Evolutionary conservation across 257 asterid genomes (phyloP), one percentile per base, ranked within the genome.

Genomic region (Solanum rostratum): DNA sequence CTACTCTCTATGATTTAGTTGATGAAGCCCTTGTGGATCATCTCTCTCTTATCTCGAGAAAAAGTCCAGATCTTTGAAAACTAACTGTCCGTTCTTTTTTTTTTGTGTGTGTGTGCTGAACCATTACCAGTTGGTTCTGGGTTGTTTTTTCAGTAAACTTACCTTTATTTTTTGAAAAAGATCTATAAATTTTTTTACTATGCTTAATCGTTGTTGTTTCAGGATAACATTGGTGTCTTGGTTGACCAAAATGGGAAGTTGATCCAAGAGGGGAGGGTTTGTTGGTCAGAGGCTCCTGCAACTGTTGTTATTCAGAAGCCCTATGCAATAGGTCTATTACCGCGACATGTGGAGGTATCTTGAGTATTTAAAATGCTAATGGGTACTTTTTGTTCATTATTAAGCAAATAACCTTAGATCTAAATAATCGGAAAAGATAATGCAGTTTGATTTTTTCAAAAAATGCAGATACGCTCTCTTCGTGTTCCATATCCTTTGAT

Each of bases 211-310:
- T 57, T 86, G 76, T 68, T 69, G 84, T 65, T 86, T 85, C 91
- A 97, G 99, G 99, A 97, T 86, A 97, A 97, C 85, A 95, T 97
- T 85, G 99, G 99, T 82, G 97, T 97, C 82, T 90, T 97, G 90
- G 99, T 97, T 83, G 99, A 97, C 89, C 98, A 97, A 93, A 97
- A 95, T 76, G 99, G 99, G 5, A 97, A 97, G 92, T 98, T 95
- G 89, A 95, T 93, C 62, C 99, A 93, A 88, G 99, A 93, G 82
- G 99, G 98, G 84, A 92, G 97, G 91, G 89, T 97, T 86, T 94
- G 97, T 92, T 97, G 99, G 99, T 97, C 99, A 10, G 99, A 97
- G 88, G 98, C 99, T 86, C 99, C 99, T 83, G 89, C 92, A 37
- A 87, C 92, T 80, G 91, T 94, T 86, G 89, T 92, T 79, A 90